These are phyloP conservation scores for Aspergillus homomorphus DNA, from an alignment of 495 filamentous ascomycete species.

Conservation along the genomic window DNA sequence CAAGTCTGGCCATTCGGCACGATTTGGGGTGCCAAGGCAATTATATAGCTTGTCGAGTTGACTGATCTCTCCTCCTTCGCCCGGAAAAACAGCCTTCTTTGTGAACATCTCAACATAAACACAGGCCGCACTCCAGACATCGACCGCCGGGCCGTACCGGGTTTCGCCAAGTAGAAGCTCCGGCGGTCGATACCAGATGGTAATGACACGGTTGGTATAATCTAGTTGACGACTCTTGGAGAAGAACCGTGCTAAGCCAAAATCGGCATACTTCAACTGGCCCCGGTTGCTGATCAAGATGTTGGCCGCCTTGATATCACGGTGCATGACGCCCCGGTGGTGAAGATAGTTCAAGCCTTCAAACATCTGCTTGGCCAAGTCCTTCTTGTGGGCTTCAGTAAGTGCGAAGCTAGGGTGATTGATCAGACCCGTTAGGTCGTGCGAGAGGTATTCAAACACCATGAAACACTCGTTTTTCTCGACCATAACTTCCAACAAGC, in stretches of 20 bases:
- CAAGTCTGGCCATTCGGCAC: constrained; percentile 79
- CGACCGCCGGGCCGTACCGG: constrained; percentile 88
- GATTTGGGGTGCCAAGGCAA: constrained; percentile 84
- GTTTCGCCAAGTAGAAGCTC: constrained; percentile 94
- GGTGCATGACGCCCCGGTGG: constrained; percentile 86
- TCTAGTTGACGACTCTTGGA: constrained; percentile 89
- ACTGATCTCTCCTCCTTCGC: constrained; percentile 89
- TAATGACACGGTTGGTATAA: constrained; percentile 98
- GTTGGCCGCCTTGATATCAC: constrained; percentile 93
- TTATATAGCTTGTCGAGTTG: constrained; percentile 96
- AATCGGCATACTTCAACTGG: constrained; percentile 89
- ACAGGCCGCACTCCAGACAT: constrained; percentile 97
- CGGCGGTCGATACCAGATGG: constrained; percentile 89
- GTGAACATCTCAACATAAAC: constrained; percentile 98
- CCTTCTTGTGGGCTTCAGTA: constrained; percentile 83
- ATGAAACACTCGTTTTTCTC: constrained; percentile 99
- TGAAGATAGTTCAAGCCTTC: constrained; percentile 94
- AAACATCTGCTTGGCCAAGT: constrained; percentile 90
- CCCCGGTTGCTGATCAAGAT: constrained; percentile 89
- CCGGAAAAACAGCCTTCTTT: constrained; percentile 89
- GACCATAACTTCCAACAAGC: constrained; percentile 86
- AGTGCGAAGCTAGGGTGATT: constrained; percentile 94
- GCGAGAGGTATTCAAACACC: constrained; percentile 98
- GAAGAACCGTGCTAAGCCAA: constrained; percentile 96
- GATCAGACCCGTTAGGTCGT: constrained; percentile 83